These are phyloP conservation scores for Leishmania major DNA, from an alignment of 208 protist species.

Conservation along the genomic window DNA sequence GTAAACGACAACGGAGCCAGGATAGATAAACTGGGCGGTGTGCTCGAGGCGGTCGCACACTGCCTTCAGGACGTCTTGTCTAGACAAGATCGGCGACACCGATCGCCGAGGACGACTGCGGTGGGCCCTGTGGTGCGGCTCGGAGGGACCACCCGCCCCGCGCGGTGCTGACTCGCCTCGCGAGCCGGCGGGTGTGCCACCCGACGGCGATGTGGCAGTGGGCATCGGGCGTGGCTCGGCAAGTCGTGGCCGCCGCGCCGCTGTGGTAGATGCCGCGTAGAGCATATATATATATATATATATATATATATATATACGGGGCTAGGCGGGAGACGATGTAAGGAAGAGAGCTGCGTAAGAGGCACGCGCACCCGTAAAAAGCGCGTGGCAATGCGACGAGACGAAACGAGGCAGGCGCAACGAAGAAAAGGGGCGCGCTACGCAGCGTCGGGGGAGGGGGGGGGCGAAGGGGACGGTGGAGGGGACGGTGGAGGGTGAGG, in stretches of 20 bases:
- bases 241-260: slow-evolving; percentile 1
- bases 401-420: too few relatives aligned
- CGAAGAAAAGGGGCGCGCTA: too few relatives aligned
- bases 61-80: slow-evolving; percentile 11
- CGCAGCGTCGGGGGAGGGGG: too few relatives aligned
- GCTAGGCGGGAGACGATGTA: not conserved
- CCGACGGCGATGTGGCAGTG: not conserved
- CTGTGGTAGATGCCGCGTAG: not conserved
- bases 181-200: too few relatives aligned
- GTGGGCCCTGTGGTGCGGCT: not conserved
- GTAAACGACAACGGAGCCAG: slow-evolving; percentile 52
- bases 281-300: too few relatives aligned
- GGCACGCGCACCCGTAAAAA: too few relatives aligned
- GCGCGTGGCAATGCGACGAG: too few relatives aligned
- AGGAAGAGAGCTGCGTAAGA: not conserved
- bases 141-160: not conserved
- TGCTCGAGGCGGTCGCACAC: slow-evolving; percentile 18
- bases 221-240: slow-evolving; percentile 1
- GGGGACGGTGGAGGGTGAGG: too few relatives aligned
- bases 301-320: too few relatives aligned
- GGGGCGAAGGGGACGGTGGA: too few relatives aligned
- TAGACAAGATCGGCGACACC: slow-evolving; percentile 15
- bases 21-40: slow-evolving; percentile 21
- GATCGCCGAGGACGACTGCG: slow-evolving; percentile 3
- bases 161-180: not conserved